Base-by-base conservation (phyloP, 345 rosid genomes). In the Pistacia integerrima region DNA sequence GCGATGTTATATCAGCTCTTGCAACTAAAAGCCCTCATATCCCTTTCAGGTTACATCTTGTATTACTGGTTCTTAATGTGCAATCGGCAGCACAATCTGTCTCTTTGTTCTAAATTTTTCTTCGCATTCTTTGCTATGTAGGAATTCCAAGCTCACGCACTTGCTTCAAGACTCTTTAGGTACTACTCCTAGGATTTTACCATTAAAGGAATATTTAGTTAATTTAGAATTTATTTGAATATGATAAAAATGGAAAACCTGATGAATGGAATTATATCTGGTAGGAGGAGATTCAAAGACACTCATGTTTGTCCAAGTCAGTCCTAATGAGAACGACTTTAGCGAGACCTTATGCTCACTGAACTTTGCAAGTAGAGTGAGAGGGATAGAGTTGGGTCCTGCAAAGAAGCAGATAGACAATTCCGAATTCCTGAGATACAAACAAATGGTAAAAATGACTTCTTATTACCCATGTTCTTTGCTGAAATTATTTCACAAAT, bases 131-230 rank as follows among this genome's bases (percentile, higher is more conserved):
- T 72, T 71, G 33, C 36, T 38, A n/a, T 85, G 90, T 80, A 96
- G 99, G 88, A 96, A 96, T 81, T 96, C 99, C 77, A 96, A 93
- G 89, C 99, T 96, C 73, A 93, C 99, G 3, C 98, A 93, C 78
- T 83, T 93, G 86, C 99, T 96, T 84, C 99, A 96, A 82, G 98
- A 93, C 74, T 96, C 98, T 82, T 80, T 96, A 78, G 99, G 99
- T 93, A 83, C 60, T 59, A 54, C 74, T 61, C 41, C 35, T 22
- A 68, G 22, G 28, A n/a, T 64, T 12, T 62, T 63, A 13, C 16
- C 35, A 9, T 2, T 17, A 6, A 22, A 54, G 7, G 51, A 18
- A 41, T 71, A 6, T 25, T 0, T 71, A 30, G 69, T 17, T 68
- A 6, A 30, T 66, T 14, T 8, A 6, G 35, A 8, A 48, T 38